Base-by-base conservation (phyloP, 805 yeast genomes). In the Ogataea polymorpha region DNA sequence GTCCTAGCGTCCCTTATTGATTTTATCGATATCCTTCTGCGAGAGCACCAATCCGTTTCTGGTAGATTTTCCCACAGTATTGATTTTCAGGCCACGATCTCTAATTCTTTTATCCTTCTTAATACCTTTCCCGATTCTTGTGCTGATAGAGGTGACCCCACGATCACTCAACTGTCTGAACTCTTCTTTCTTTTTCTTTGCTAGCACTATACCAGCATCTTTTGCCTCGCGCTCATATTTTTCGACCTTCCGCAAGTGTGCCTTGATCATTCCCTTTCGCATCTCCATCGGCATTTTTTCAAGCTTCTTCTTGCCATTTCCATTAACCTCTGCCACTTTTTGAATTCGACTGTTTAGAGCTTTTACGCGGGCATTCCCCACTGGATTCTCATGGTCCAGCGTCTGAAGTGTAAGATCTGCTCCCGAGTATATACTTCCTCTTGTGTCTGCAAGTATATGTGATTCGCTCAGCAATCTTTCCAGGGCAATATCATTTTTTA, bases 271-370 rank as follows among this genome's bases (percentile, higher is more conserved):
- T 2, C 96, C 96, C 56, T 85, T 86, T 41, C 97, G 74, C 70
- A 88, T 79, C 14, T 75, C 61, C 89, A 93, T 90, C 15, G 98
- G 96, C 78, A 88, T 86, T 37, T 80, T 85, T 50, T 86, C 93
- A 25, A 82, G 61, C 39, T 66, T 75, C 4, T 18, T 28, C 52
- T 53, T 56, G 26, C 65, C 64, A 21, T 58, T 61, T 12, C 73
- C 82, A 44, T 74, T 72, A 0, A 68, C 57, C 6, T 68, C 52
- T 0, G 86, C 71, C 2, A 79, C 46, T 9, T 66, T 61, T 11
- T 75, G 62, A 42, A 86, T 63, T 42, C 91, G 67, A 30, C 76
- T 72, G 39, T 78, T 78, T 35, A 85, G 58, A 0, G 87, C 78
- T 46, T 84, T 72, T 38, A 74, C 73, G 43, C 91, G 67, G 1